A percentile compares a stretch with the other conserved stretches of the same genome.
These are phyloP conservation scores for Ophiognomonia clavigignenti-juglandacearum DNA, from an alignment of 2,329 filamentous ascomycete species.

Conservation along the genomic window DNA sequence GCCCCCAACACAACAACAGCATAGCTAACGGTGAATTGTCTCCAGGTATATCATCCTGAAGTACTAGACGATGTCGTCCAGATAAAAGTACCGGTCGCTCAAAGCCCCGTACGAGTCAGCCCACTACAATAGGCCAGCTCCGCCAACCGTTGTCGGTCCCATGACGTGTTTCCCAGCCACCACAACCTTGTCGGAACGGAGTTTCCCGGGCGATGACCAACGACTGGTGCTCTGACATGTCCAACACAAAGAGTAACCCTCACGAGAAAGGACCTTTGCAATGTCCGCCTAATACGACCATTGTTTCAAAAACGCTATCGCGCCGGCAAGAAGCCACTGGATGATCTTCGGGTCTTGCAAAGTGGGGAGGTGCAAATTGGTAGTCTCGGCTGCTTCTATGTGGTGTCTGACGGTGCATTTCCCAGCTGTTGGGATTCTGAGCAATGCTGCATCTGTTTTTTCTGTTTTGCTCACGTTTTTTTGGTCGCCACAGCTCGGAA, in stretches of 20 bases:
- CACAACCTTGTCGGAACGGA: neutral
- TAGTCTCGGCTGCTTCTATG: slow-evolving; percentile 1
- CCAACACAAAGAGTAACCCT: neutral
- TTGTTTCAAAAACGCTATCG: too few species aligned
- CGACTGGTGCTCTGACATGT: too few species aligned
- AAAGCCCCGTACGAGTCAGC: neutral
- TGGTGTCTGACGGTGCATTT: slow-evolving; percentile 1
- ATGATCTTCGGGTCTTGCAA: too few species aligned
- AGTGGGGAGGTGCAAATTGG: too few species aligned
- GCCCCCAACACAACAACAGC: too few species aligned
- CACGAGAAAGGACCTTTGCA: too few species aligned
- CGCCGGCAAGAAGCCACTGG: too few species aligned
- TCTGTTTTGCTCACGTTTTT: neutral
- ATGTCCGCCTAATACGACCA: too few species aligned
- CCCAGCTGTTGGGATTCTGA: neutral
- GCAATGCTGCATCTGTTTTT: slow-evolving; percentile 9
- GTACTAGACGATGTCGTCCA: slow-evolving; percentile 50
- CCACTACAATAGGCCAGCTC: too few species aligned
- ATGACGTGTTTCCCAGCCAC: neutral
- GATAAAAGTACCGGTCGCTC: neutral
- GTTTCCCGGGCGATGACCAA: too few species aligned
- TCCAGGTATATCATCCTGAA: slow-evolving; percentile 74
- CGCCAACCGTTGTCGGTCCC: too few species aligned
- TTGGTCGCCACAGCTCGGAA: slow-evolving; percentile 3
- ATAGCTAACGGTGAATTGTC: slow-evolving; percentile 26